Evolutionary conservation across 2,329 filamentous ascomycete species (phyloP), one percentile per base, ranked within the genome.

Genomic region (Cryoendolithus antarcticus): DNA sequence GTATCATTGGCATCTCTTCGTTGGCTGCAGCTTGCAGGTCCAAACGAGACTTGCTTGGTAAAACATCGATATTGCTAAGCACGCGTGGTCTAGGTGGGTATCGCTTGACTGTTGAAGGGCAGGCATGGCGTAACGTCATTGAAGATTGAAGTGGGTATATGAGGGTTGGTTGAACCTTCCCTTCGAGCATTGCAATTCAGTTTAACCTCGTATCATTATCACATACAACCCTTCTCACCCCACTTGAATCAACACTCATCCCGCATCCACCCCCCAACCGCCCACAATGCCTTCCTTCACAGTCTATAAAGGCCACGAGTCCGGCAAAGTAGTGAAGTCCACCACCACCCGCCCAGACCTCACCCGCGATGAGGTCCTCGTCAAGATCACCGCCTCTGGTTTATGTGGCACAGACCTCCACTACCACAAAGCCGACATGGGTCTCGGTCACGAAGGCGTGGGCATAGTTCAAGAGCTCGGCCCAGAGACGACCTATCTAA

Each of bases 301-400:
- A 30, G 72, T 80, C 41, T 80, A 67, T 70, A 78, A 76, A 54
- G 77, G 77, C 48, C 66, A 66, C 47, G 65, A 72, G 47, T 68
- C 70, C 41, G 75, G 76, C 50, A 63, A 64, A 42, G 72, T 79
- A 50, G 56, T 66, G 41, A 60, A 75, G 55, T 55, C 60, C 33
- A 63, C 62, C 35, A 72, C 68, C 32, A 65, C 49, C 34, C 67
- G 63, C 43, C 60, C 61, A 24, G 62, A 69, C 10, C 56, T 74
- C 32, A 52, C 50, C 2, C 59, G 62, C 37, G 68, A 77, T 56
- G 63, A 80, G 43, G 76, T 82, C 37, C 66, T 77, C 21, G 55
- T 83, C 52, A 70, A 68, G 40, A 64, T 82, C 44, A 82, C 77
- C 10, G 74, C 77, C 42, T 79, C 76, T 2, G 79, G 80, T 24